Conservation (phyloP, 768 basidiomycete genomes). For the Amanita jacksonii region DNA sequence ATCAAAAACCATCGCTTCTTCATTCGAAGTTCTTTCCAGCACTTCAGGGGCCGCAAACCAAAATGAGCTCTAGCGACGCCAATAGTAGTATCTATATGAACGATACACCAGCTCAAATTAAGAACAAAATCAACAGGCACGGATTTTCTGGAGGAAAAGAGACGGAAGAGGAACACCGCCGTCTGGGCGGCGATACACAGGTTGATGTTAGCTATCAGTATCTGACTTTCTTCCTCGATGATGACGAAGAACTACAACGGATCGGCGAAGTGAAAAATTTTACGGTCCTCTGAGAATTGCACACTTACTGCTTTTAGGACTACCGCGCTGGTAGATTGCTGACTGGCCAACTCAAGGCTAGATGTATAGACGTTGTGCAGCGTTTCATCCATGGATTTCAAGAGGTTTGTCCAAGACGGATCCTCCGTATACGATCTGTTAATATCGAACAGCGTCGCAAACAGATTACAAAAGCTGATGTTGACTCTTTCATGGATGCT, state of each 20-base stretch:
- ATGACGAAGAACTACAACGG: slow-evolving; percentile 77
- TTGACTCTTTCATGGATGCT: slow-evolving; percentile 73
- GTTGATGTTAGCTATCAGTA: slow-evolving; percentile 97
- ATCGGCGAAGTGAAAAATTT: slow-evolving; percentile 56
- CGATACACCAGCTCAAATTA: slow-evolving; percentile 87
- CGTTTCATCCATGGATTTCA: slow-evolving; percentile 82
- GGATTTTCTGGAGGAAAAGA: slow-evolving; percentile 95
- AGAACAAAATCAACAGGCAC: slow-evolving; percentile 94
- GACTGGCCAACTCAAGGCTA: slow-evolving; percentile 86
- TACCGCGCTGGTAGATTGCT: slow-evolving; percentile 83
- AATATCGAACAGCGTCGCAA: slow-evolving; percentile 51
- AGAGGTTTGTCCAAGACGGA: slow-evolving; percentile 29
- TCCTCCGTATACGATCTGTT: slow-evolving; percentile 1
- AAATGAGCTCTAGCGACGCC: slow-evolving; percentile 95
- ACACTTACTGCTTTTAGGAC: slow-evolving; percentile 41
- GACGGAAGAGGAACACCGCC: slow-evolving; percentile 91
- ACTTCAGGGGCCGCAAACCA: slow-evolving; percentile 94
- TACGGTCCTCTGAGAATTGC: background rate
- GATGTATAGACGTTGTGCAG: slow-evolving; percentile 77
- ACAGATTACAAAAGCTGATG: slow-evolving; percentile 67
- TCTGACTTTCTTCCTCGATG: slow-evolving; percentile 88
- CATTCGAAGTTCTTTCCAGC: slow-evolving; percentile 99
- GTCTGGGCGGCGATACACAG: slow-evolving; percentile 83
- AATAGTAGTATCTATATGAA: slow-evolving; percentile 96
- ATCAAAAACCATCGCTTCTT: slow-evolving; percentile 87